phyloP scores from a whole-genome alignment of 352 stramenopile species.

The Pythium phragmiticola region DNA sequence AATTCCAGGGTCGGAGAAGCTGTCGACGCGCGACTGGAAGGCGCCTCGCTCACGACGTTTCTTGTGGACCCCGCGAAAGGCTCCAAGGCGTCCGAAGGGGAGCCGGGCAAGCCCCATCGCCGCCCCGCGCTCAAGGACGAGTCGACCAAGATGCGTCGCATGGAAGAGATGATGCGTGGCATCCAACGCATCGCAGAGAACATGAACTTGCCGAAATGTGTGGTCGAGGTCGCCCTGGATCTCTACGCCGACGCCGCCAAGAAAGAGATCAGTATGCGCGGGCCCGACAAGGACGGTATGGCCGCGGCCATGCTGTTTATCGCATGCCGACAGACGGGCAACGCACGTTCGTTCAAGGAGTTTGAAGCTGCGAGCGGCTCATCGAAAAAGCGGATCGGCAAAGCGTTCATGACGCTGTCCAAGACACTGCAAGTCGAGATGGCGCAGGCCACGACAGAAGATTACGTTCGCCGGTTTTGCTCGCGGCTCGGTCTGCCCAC shows the following conservation, averaged over 20 bases:
- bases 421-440: conserved; percentile 60
- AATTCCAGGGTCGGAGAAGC: conserved; percentile 82
- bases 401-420: conserved; percentile 72
- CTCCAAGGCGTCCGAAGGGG: conserved; percentile 21
- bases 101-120: conserved; percentile 40
- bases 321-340: conserved; percentile 62
- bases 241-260: conserved; percentile 70
- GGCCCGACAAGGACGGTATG: conserved; percentile 67
- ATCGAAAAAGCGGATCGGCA: conserved; percentile 74
- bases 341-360: conserved; percentile 72
- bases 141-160: conserved; percentile 55
- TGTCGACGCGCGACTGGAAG: conserved; percentile 58
- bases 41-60: conserved; percentile 63
- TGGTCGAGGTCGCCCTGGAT: conserved; percentile 70
- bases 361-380: conserved; percentile 73
- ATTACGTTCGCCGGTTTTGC: conserved; percentile 79
- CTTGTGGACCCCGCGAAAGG: conserved; percentile 59
- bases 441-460: conserved; percentile 63
- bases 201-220: conserved; percentile 64
- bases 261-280: conserved; percentile 60
- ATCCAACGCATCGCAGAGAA: conserved; percentile 71
- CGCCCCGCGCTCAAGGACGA: conserved; percentile 61
- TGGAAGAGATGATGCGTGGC: conserved; percentile 63
- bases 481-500: conserved; percentile 66
- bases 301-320: conserved; percentile 68